Conservation (phyloP, 441 rosid species). For the Syzygium malaccense region DNA sequence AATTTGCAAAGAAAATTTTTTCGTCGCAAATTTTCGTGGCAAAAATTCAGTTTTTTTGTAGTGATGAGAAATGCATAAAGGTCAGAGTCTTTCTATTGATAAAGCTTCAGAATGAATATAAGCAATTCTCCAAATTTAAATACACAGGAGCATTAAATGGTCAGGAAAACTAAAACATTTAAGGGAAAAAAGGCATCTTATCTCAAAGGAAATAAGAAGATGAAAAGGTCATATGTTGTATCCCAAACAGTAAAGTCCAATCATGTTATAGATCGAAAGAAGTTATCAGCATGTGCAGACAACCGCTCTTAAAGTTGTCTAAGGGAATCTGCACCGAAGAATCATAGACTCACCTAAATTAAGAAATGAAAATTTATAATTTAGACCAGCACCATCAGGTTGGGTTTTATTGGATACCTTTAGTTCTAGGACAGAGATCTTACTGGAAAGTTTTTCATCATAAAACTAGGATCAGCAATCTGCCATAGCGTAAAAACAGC, state of each 20-base stretch:
- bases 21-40: too few species aligned
- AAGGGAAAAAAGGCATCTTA: background rate
- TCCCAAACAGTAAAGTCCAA: slow-evolving; percentile 91
- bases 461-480: slow-evolving; percentile 41
- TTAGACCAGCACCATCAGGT: too few species aligned
- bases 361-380: background rate
- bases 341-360: background rate
- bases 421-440: background rate
- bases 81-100: background rate
- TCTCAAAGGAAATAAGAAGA: background rate
- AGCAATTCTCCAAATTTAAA: background rate
- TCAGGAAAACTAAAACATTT: background rate
- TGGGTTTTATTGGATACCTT: background rate
- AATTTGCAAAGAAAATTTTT: too few species aligned
- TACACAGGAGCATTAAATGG: background rate
- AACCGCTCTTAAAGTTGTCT: slow-evolving; percentile 59
- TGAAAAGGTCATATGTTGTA: slow-evolving; percentile 33
- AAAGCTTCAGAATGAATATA: background rate
- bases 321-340: slow-evolving; percentile 52
- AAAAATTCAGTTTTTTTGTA: too few species aligned
- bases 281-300: slow-evolving; percentile 58
- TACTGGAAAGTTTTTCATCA: slow-evolving; percentile 66
- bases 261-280: slow-evolving; percentile 68
- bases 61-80: background rate
- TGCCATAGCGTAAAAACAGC: slow-evolving; percentile 67